Evolutionary conservation across 352 stramenopile species (phyloP).

Genomic region (Elongisporangium prolatum): DNA sequence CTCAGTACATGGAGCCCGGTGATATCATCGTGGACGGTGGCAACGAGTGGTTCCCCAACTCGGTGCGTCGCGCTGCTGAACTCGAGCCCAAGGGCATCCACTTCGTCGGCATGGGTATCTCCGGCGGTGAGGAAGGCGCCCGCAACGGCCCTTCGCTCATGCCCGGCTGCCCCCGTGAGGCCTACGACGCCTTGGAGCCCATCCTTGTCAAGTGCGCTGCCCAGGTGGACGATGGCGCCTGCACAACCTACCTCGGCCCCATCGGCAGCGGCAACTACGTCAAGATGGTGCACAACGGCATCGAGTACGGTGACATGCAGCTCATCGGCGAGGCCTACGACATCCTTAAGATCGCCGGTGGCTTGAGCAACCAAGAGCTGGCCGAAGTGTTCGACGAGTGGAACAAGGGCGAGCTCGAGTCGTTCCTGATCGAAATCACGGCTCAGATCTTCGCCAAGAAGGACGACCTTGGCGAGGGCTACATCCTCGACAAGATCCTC

Average conservation of each 20-base stretch:
- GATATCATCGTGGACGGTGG: conserved; percentile 99
- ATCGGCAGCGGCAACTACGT: conserved; percentile 99
- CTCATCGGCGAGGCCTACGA: conserved; percentile 99
- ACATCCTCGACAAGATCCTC: conserved; percentile 95
- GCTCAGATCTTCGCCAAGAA: conserved; percentile 96
- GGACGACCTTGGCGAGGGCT: conserved; percentile 91
- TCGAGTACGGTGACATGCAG: conserved; percentile 99
- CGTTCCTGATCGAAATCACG: conserved; percentile 99
- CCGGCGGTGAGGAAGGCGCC: conserved; percentile 97
- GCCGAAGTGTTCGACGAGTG: conserved; percentile 94
- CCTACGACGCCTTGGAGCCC: conserved; percentile 95
- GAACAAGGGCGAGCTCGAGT: conserved; percentile 96
- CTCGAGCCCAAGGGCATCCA: conserved; percentile 94
- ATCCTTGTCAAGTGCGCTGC: conserved; percentile 98
- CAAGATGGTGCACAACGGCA: conserved; percentile 99
- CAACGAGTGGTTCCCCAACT: conserved; percentile 99
- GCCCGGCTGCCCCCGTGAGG: conserved; percentile 94
- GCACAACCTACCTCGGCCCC: conserved; percentile 96
- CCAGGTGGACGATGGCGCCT: conserved; percentile 92
- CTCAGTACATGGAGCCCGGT: conserved; percentile 87
- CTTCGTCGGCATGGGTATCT: conserved; percentile 99
- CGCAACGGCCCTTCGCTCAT: conserved; percentile 98
- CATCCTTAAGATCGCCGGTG: conserved; percentile 92
- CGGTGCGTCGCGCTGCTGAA: conserved; percentile 90
- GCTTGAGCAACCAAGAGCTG: conserved; percentile 90